A percentile compares a stretch with the other conserved stretches of the same genome.
Conservation (phyloP, 1,284 basidiomycete genomes). For the Phlebopus sp. region DNA sequence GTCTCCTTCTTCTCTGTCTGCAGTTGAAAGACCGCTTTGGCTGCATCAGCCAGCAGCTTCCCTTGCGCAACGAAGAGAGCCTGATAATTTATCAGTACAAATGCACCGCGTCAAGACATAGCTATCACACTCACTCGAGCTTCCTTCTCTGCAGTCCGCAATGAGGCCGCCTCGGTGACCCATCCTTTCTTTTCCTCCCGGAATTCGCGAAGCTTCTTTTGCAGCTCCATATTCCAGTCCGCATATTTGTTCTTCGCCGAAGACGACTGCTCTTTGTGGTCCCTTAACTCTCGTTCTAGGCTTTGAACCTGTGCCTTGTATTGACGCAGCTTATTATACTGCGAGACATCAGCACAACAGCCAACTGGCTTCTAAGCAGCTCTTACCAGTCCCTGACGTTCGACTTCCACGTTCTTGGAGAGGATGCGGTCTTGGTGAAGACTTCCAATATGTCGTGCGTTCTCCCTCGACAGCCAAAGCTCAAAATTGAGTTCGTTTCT, state of each 20-base stretch:
- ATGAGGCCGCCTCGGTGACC: constrained; percentile 56
- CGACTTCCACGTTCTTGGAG: constrained; percentile 70
- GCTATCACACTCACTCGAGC: constrained; percentile 43
- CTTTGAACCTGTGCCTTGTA: constrained; percentile 62
- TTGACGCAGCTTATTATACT: constrained; percentile 77
- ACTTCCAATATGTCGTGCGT: constrained; percentile 74
- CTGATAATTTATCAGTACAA: constrained; percentile 35
- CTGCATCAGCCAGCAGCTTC: constrained; percentile 60
- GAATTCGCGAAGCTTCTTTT: constrained; percentile 62
- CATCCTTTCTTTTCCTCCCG: constrained; percentile 68
- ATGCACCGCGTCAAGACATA: constrained; percentile 1
- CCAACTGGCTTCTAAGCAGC: background rate
- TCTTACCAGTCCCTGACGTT: constrained; percentile 76
- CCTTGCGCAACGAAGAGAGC: constrained; percentile 66
- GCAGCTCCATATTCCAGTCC: constrained; percentile 70
- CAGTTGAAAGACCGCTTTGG: constrained; percentile 56
- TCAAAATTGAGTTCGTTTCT: constrained; percentile 81
- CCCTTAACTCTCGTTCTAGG: constrained; percentile 60
- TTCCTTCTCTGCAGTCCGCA: constrained; percentile 66
- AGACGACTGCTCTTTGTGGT: constrained; percentile 62
- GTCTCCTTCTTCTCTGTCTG: constrained; percentile 67
- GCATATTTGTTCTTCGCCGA: constrained; percentile 64
- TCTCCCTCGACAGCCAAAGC: constrained; percentile 75
- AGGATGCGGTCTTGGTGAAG: constrained; percentile 71
- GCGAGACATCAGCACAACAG: constrained; percentile 14